Base-by-base conservation (phyloP, 2,329 filamentous ascomycete species). In the Aureobasidium sp. region DNA sequence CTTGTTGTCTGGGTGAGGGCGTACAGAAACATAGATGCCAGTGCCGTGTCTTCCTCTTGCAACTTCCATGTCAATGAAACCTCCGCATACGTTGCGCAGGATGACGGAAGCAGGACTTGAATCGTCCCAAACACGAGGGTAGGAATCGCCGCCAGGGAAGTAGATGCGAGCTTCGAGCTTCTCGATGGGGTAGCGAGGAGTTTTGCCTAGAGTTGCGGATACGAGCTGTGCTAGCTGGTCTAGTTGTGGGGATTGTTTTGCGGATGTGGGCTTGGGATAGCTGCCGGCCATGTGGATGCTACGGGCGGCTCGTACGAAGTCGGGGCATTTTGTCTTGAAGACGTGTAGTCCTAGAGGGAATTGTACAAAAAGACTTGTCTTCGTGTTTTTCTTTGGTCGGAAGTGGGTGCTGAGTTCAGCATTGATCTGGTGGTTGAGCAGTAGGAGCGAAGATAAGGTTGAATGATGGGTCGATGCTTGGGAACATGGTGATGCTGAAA, bases 261-360 rank as follows among this genome's bases (percentile, higher is more conserved):
- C 62, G 69, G 20, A 58, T 55, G 39, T 10, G 10, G 56, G 62
- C 23, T 68, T 65, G 9, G 63, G 66, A 65, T 76, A 77, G 58
- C 71, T 70, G 36, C 76, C 76, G 13, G 73, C 73, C 12, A 79
- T 69, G 64, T 77, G 74, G 12, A 79, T 68, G 61, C 70, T 74
- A 39, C 70, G 70, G 15, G 74, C 74, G 57, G 76, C 76, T n/a
- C 69, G 69, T 10, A 77, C 67, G 9, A 78, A 70, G 39, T 71
- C 70, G 4, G 76, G 76, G 46, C 75, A 75, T 15, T 71, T 63
- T 32, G 66, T 70, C 63, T 73, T 73, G 70, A 77, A 50, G 61
- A 76, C 62, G 67, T 78, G 56, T 66, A 79, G 67, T 53, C 77
- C 73, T 52, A 75, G 66, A 0, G 77, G 74, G 64, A 77, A 76